Evolutionary conservation across 2,329 filamentous ascomycete genomes (phyloP).

Genomic region (Claviceps purpurea): DNA sequence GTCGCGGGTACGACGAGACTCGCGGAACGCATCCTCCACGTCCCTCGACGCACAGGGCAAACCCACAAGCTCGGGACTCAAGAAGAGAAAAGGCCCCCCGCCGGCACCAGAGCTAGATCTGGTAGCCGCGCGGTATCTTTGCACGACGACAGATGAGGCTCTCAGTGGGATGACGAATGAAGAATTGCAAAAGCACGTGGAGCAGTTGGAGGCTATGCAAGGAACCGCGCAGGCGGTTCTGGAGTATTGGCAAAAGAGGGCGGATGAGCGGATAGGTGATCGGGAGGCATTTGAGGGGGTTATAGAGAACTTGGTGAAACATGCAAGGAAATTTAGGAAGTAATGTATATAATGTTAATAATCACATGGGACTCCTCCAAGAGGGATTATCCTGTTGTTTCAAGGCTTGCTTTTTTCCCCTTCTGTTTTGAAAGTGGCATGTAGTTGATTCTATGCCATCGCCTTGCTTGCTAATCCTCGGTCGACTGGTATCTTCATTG

Average conservation of each 20-base stretch:
- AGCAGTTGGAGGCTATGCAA: constrained; percentile 54
- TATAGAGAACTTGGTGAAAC: constrained; percentile 90
- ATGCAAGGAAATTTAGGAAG: constrained; percentile 74
- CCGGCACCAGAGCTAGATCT: constrained; percentile 67
- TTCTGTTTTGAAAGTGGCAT: too few species aligned
- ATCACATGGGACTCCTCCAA: too few species aligned
- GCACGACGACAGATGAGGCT: constrained; percentile 73
- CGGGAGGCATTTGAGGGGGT: constrained; percentile 91
- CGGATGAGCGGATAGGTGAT: constrained; percentile 78
- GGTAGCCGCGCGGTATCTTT: constrained; percentile 63
- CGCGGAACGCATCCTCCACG: constrained; percentile 40
- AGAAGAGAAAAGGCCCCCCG: constrained; percentile 42
- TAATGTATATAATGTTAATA: constrained; percentile 19
- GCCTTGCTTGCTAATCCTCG: too few species aligned
- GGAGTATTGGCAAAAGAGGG: constrained; percentile 76
- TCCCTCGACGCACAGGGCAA: constrained; percentile 47
- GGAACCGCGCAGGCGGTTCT: constrained; percentile 62
- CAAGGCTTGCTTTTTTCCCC: too few species aligned
- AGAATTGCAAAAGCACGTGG: constrained; percentile 62
- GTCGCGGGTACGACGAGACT: constrained; percentile 32
- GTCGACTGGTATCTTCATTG: too few species aligned
- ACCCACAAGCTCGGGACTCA: constrained; percentile 23
- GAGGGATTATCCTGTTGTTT: too few species aligned
- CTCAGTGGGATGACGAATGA: constrained; percentile 63
- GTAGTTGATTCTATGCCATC: too few species aligned